Evolutionary conservation across 345 rosid genomes (phyloP), one percentile per base, ranked within the genome.

Genomic region (Turnera subulata): DNA sequence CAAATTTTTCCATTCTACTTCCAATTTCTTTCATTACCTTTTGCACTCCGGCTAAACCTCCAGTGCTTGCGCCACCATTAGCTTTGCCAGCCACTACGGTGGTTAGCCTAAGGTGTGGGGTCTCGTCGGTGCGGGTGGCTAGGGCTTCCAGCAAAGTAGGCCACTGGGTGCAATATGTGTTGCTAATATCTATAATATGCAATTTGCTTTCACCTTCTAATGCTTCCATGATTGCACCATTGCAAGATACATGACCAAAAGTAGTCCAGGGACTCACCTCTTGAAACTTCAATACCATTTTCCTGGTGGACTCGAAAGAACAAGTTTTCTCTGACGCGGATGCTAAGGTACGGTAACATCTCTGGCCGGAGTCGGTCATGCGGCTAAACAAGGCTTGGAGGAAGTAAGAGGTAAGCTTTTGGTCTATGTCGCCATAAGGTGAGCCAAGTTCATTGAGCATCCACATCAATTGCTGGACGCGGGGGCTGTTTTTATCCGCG

Each of bases 261-360:
- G 97, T 93, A 37, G 84, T 81, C 99, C 99, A 93, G 1, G 97
- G 99, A 64, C 88, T 83, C 51, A 84, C 95, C 79, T 93, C 99
- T 76, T 93, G 99, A 46, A 89, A 87, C 73, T 82, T 87, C 56
- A 93, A 68, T 1, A 89, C 83, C 63, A 80, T 82, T 71, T 83
- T 93, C 20, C 96, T 74, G 0, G 90, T 87, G 7, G 94, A 84
- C 58, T 85, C 95, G 63, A 93, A 87, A 14, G 95, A 87, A 67
- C 84, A 81, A 0, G 80, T 78, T 63, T 81, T 85, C 16, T 93
- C 96, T 0, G 97, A 76, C 1, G 88, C 89, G 0, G 90, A 67
- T 3, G 76, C 67, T 59, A 87, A 59, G 21, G 89, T 74, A 0
- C 78, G 74, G 75, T 84, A 80, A 33, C 90, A 82, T 9, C 90